Conservation (phyloP, 768 basidiomycete genomes). For the Boletus eberwhitei region DNA sequence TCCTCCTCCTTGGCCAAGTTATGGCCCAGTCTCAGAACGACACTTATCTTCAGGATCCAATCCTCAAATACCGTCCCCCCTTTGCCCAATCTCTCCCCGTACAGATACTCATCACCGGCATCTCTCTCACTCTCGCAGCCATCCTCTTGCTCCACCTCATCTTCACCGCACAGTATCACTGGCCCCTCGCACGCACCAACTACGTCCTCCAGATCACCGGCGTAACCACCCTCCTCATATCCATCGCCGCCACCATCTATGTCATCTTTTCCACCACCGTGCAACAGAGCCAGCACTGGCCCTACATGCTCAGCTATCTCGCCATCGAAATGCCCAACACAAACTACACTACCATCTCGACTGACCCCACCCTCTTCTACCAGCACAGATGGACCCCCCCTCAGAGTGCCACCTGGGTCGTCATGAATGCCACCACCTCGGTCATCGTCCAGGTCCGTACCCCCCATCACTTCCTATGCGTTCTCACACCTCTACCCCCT, state of each 20-base stretch:
- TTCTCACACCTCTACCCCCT: background rate
- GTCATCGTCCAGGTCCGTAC: slow-evolving; percentile 76
- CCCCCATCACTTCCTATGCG: background rate
- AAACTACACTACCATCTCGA: slow-evolving; percentile 12
- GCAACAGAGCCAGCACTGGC: slow-evolving; percentile 73
- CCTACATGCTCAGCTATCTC: slow-evolving; percentile 94
- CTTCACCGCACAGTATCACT: slow-evolving; percentile 95
- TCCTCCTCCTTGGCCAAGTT: slow-evolving; percentile 7
- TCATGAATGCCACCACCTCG: slow-evolving; percentile 83
- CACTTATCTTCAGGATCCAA: slow-evolving; percentile 54
- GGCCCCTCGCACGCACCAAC: slow-evolving; percentile 90
- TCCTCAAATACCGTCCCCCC: slow-evolving; percentile 69
- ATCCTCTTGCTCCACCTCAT: slow-evolving; percentile 89
- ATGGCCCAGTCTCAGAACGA: slow-evolving; percentile 20
- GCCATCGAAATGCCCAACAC: slow-evolving; percentile 59
- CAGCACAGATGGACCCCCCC: slow-evolving; percentile 54
- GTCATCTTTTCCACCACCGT: slow-evolving; percentile 63
- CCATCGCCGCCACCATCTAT: slow-evolving; percentile 72
- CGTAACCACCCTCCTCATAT: slow-evolving; percentile 74
- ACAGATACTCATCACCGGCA: slow-evolving; percentile 82
- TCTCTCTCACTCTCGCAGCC: slow-evolving; percentile 78
- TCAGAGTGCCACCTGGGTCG: slow-evolving; percentile 74
- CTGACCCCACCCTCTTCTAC: slow-evolving; percentile 26
- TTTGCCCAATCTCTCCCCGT: slow-evolving; percentile 89
- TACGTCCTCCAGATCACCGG: slow-evolving; percentile 86